Evolutionary conservation across 1,284 basidiomycete genomes (phyloP).

Genomic region (Blastosporella zonata): DNA sequence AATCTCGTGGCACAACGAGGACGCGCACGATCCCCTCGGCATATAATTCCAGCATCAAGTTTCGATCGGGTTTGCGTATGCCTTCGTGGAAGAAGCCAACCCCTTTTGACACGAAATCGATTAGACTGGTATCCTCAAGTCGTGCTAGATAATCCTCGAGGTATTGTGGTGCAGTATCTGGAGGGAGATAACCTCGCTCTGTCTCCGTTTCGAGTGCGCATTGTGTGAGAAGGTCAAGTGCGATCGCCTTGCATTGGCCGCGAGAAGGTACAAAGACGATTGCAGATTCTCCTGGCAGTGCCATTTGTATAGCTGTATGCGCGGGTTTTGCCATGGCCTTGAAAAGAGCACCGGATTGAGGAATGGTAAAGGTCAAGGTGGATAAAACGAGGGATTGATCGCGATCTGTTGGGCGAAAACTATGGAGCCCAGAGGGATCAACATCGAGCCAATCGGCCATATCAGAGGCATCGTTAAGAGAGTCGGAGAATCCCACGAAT

Average conservation of each 20-base stretch:
- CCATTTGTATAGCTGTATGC: conserved; percentile 60
- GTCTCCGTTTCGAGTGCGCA: conserved; percentile 77
- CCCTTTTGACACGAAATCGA: conserved; percentile 83
- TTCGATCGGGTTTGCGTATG: conserved; percentile 69
- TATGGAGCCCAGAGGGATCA: conserved; percentile 62
- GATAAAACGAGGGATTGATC: conserved; percentile 75
- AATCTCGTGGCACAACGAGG: conserved; percentile 79
- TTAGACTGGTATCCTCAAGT: conserved; percentile 65
- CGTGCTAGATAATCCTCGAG: conserved; percentile 62
- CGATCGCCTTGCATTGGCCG: conserved; percentile 75
- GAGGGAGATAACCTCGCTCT: conserved; percentile 68
- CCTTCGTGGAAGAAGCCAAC: conserved; percentile 87
- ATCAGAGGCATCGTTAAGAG: conserved; percentile 79
- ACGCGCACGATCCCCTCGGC: conserved; percentile 80
- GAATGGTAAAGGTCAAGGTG: conserved; percentile 81
- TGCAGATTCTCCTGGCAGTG: conserved; percentile 45
- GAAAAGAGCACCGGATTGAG: conserved; percentile 84
- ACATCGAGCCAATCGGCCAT: conserved; percentile 85
- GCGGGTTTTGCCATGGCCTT: conserved; percentile 93
- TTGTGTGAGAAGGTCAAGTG: conserved; percentile 85
- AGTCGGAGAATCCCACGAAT: conserved; percentile 75
- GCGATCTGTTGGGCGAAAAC: conserved; percentile 81
- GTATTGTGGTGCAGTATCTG: conserved; percentile 48
- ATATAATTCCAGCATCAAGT: conserved; percentile 80
- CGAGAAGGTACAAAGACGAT: conserved; percentile 93